phyloP scores from a whole-genome alignment of 129 eudicot genomes.

The Lonicera japonica region DNA sequence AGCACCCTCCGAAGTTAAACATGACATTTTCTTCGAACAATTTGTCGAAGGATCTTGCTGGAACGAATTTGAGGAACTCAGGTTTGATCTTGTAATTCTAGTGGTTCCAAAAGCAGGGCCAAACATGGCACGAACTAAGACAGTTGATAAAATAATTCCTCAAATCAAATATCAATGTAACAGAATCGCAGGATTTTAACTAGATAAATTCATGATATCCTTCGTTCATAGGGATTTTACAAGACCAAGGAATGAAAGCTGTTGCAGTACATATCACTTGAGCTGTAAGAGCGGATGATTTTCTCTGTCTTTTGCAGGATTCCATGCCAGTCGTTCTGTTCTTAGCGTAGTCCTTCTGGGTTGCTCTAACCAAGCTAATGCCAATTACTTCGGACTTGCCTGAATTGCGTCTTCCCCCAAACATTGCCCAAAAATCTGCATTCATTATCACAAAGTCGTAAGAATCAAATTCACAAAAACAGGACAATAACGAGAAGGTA shows the following conservation, averaged over 20 bases:
- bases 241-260: conserved; percentile 65
- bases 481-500: not conserved
- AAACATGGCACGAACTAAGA: conserved; percentile 11
- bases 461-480: not conserved
- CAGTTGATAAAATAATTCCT: conserved; percentile 22
- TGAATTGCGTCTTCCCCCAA: conserved; percentile 29
- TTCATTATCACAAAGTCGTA: not conserved
- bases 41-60: conserved; percentile 18
- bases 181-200: conserved; percentile 4
- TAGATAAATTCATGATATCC: conserved; percentile 77
- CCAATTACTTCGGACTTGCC: conserved; percentile 20
- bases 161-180: conserved; percentile 12
- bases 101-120: conserved; percentile 15
- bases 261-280: conserved; percentile 52
- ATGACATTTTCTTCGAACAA: conserved; percentile 27
- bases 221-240: conserved; percentile 61
- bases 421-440: conserved; percentile 45
- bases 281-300: conserved; percentile 43
- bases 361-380: conserved; percentile 13
- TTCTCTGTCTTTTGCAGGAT: conserved; percentile 54
- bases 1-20: conserved; percentile 18
- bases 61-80: conserved; percentile 36
- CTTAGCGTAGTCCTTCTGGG: conserved; percentile 21
- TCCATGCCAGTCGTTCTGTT: conserved; percentile 65
- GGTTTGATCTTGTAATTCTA: conserved; percentile 28